These are phyloP conservation scores for Acanthamoeba pearcei DNA, from an alignment of 208 protist genomes.

Conservation along the genomic window DNA sequence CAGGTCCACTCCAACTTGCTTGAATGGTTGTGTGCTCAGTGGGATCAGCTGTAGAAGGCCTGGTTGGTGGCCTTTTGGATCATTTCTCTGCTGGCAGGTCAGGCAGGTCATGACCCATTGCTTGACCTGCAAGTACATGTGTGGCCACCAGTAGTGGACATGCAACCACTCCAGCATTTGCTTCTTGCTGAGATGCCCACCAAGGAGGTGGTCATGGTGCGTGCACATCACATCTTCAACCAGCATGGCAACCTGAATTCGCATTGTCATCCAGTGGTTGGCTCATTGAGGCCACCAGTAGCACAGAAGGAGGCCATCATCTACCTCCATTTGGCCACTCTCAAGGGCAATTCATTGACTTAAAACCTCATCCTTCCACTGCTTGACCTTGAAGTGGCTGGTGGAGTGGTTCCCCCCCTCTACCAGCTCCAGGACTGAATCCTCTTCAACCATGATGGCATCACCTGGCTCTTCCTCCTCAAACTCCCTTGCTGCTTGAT, in stretches of 20 bases:
- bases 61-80: neutral
- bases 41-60: conserved; percentile 15
- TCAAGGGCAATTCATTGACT: neutral
- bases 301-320: neutral
- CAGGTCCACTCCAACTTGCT: conserved; percentile 60
- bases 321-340: neutral
- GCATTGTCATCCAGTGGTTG: neutral
- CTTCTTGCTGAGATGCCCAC: neutral
- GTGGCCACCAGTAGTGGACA: conserved; percentile 68
- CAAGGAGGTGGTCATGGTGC: neutral
- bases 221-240: neutral
- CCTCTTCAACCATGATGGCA: too few species aligned
- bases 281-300: neutral
- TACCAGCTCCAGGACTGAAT: neutral
- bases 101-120: neutral
- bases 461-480: too few species aligned
- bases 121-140: neutral
- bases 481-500: too few species aligned
- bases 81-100: conserved; percentile 7
- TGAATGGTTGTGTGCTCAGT: neutral
- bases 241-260: neutral
- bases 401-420: neutral
- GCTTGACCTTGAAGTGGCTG: neutral
- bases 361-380: neutral
- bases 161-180: neutral